Base-by-base conservation (phyloP, 306 rosid genomes). In the Myrica gale region DNA sequence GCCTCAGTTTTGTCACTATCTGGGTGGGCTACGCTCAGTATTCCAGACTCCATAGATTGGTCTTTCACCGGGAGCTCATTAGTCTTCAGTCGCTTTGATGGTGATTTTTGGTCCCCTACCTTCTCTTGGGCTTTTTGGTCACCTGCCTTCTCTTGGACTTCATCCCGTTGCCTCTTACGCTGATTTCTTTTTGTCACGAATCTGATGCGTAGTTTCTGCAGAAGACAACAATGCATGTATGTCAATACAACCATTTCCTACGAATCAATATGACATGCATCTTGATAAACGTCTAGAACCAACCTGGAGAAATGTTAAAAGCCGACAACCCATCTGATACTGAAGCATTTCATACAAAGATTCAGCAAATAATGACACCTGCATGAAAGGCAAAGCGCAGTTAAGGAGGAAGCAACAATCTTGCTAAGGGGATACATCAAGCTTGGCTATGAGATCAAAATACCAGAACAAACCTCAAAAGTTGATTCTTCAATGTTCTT, bases 261-360 rank as follows among this genome's bases (percentile, higher is more conserved):
- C 69, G 77, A 85, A 13, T 68, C 16, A 69, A 85, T 32, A 43
- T 63, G 76, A 71, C 26, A 58, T 39, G 76, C 68, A 54, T 48
- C 41, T 47, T 76, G 39, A 68, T 20, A 46, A 66, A 47, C 10
- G 26, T 43, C 51, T 73, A 46, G 21, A 69, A 85, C 93, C 58
- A 79, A 90, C 99, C 99, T 92, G 97, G 67, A 96, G 91, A 87
- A 96, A 92, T 77, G 91, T 69, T 73, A 96, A 84, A 77, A 96
- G 84, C 56, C 87, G 88, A 83, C 82, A 76, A 63, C 99, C 99
- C 98, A 96, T 90, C 87, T 89, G 97, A 87, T 84, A 92, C 84
- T 96, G 99, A 85, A 96, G 91, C 99, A 92, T 96, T 90, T 96
- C 99, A 89, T 87, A 81, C 39, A 92, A 83, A n/a, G 97, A 82